Base-by-base conservation (phyloP, 768 basidiomycete species). In the Calocera cornea region DNA sequence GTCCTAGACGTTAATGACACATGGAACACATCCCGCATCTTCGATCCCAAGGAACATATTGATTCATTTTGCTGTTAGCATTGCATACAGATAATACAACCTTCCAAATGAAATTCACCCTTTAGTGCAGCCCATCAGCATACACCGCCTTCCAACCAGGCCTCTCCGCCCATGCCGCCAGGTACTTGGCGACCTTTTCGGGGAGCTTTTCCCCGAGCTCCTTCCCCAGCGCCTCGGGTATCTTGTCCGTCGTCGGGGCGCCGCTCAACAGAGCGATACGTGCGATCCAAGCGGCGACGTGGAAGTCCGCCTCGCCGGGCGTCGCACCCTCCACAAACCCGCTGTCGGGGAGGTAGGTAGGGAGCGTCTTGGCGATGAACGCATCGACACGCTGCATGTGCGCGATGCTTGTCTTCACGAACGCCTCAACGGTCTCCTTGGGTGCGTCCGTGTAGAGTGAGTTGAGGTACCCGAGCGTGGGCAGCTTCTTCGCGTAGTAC, bases 291-390 rank as follows among this genome's bases (percentile, higher is more conserved):
- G 78, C 82, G 7, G 70, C 80, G 44, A 85, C 75, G 73, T 84
- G 83, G 76, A 82, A 83, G 71, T 84, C 84, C 66, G 82, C 83
- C 72, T 83, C 82, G 8, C 83, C 79, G 0, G 83, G 82, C 41
- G 65, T 69, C 1, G 73, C 77, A 10, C 83, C 84, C 24, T 79
- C 80, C 41, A 83, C 75, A 75, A 84, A 85, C 2, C 79, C 79
- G 11, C 75, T 76, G 12, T 74, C 74, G n/a, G 80, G 79, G 22
- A 86, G 75, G 65, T 76, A 66, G 0, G 69, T 69, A 2, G 81
- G 78, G 44, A 86, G 78, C 34, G 78, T 76, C 34, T 78, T 75
- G 38, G 75, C 69, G 64, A 81, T 72, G 74, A 81, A 82, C 49
- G 49, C 64, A 64, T 72, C 72, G 72, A 83, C 68, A 36, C 68